Evolutionary conservation across 768 basidiomycete species (phyloP), one percentile per base, ranked within the genome.

Genomic region (Psilocybe subaeruginosa): DNA sequence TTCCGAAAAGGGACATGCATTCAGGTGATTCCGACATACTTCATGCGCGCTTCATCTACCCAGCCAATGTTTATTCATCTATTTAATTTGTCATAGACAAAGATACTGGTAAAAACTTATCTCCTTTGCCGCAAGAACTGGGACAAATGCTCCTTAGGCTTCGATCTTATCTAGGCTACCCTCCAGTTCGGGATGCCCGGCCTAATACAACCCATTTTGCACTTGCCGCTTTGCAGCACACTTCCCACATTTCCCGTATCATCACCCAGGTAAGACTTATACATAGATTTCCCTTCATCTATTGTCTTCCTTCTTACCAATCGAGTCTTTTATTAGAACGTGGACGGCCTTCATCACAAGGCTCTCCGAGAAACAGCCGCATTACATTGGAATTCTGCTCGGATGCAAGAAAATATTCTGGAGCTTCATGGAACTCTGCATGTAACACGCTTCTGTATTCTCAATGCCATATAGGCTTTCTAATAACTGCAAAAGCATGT

Each of bases 321-420:
- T 47, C 27, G 12, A 48, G 8, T 53, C 16, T 14, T 37, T 31
- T 45, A 53, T 14, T 50, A 90, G 80, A 92, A 92, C 66, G 96
- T 99, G n/a, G 97, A 99, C 69, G 95, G 95, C 2, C 84, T 99
- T 5, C 96, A 98, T 69, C 88, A 88, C 54, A 93, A 92, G 74
- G 92, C 93, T 7, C 74, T 91, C 17, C 59, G 74, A 76, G 66
- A 69, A 52, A 64, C 73, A 19, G 69, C 73, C 7, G 56, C 64
- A 19, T 35, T 59, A 33, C 49, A 65, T 43, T 70, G 80, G 82
- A 61, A 77, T 73, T 75, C 74, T 70, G 62, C 75, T 71, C 70
- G 69, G n/a, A 69, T 72, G 52, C 75, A 64, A 55, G 72, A 65
- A 71, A 75, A 67, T 27, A 87, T 95, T 47, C 77, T 97, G 23